A percentile compares a stretch with the other conserved stretches of the same genome.
phyloP scores from a whole-genome alignment of 176 grass and related monocot genomes.

The Hyparrhenia diplandra region DNA sequence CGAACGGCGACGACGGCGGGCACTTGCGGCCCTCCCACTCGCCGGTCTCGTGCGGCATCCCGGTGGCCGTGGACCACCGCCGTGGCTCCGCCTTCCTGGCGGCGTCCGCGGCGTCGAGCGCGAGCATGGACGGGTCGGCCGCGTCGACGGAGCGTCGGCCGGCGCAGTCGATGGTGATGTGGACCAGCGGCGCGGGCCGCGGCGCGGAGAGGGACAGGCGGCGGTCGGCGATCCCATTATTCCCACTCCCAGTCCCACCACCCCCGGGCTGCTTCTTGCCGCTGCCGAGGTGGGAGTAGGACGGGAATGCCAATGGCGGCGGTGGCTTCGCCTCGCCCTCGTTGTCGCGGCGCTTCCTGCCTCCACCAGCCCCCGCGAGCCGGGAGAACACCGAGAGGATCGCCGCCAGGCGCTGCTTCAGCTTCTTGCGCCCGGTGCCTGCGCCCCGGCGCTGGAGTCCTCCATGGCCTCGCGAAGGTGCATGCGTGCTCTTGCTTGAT shows the following conservation, averaged over 20 bases:
- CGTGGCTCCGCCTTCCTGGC: constrained; percentile 28
- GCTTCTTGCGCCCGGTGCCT: constrained; percentile 40
- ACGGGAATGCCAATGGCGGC: constrained; percentile 30
- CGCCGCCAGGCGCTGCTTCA: constrained; percentile 62
- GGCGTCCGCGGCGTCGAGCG: background rate
- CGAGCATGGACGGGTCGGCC: constrained; percentile 30
- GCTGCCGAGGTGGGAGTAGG: constrained; percentile 14
- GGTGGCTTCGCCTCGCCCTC: background rate
- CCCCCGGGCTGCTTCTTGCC: constrained; percentile 3
- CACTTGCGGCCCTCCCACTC: constrained; percentile 63
- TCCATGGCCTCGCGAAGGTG: constrained; percentile 27
- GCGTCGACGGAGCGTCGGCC: constrained; percentile 64
- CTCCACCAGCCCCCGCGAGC: constrained; percentile 10
- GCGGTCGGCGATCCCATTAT: constrained; percentile 16
- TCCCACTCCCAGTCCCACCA: background rate
- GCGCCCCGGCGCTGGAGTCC: background rate
- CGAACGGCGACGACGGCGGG: constrained; percentile 60
- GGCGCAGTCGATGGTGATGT: constrained; percentile 59
- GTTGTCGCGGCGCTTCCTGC: constrained; percentile 26
- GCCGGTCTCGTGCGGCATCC: background rate
- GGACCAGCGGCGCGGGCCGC: constrained; percentile 39
- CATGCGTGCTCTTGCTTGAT: background rate
- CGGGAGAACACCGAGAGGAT: constrained; percentile 66
- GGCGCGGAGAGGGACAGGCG: constrained; percentile 40
- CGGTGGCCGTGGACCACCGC: background rate